Base-by-base conservation (phyloP, 495 filamentous ascomycete species). In the Xylaria grammica region DNA sequence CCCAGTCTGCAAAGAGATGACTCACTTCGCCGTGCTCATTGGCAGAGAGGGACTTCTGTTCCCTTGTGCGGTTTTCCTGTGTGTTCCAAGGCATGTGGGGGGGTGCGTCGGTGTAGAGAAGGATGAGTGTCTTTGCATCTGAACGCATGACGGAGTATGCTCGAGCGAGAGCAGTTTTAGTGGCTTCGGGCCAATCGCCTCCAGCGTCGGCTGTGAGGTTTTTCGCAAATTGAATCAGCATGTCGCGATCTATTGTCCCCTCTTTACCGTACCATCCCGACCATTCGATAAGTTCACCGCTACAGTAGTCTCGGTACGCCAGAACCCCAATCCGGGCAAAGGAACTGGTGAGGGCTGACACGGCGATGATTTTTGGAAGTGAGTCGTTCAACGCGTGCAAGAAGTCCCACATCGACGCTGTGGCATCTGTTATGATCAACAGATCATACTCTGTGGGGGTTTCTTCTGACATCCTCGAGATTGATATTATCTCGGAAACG, bases 31-130 rank as follows among this genome's bases (percentile, higher is more conserved):
- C 78, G 45, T 74, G 81, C 0, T 48, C 55, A 0, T 38, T 27
- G 8, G 60, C 51, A 5, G 1, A 9, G 9, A 84, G 67, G 7
- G 62, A 68, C 11, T 59, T 62, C 52, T 62, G 62, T 62, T 78
- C 75, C n/a, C 50, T 48, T 0, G 63, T 53, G n/a, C 65, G 59
- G 48, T 72, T 74, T 15, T 57, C 36, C 13, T 53, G 60, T 22
- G 46, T 65, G 22, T 62, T 69, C 22, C 42, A 58, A 20, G 49
- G 29, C 13, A 71, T 73, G 62, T 83, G 81, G 1, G 81, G 81
- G 4, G 81, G 78, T 1, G 81, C 82, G 62, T 84, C 82, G 2
- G 79, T 78, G 54, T 79, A 84, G 5, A 83, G 60, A 1, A 84
- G 60, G 29, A 82, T 70, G 15, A 84, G 62, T 8, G 82, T 84